Conservation (phyloP, 1,284 basidiomycete genomes). For the Ceratobasidium sp. region DNA sequence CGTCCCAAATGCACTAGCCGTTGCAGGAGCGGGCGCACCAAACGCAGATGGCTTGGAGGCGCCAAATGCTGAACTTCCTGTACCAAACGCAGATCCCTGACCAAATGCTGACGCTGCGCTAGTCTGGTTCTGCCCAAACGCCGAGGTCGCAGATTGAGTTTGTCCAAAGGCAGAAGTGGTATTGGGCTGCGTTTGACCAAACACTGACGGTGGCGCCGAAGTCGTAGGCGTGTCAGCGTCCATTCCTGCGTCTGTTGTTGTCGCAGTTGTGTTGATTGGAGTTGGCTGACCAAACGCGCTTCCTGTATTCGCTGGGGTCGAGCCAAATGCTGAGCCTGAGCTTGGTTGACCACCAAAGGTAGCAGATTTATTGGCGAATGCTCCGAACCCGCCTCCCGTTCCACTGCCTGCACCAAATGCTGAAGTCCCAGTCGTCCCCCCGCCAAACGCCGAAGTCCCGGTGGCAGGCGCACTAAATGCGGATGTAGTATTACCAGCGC, state of each 20-base stretch:
- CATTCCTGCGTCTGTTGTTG: constrained; percentile 34
- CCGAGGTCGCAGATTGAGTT: constrained; percentile 41
- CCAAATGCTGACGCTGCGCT: constrained; percentile 47
- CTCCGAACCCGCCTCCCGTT: constrained; percentile 55
- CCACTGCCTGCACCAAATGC: constrained; percentile 42
- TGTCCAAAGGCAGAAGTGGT: constrained; percentile 51
- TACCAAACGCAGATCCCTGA: constrained; percentile 47
- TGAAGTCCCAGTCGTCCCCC: not conserved
- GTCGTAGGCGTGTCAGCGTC: constrained; percentile 35
- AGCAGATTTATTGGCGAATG: constrained; percentile 42
- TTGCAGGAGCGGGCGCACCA: constrained; percentile 46
- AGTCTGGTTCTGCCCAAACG: constrained; percentile 48
- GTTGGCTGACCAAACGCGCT: constrained; percentile 31
- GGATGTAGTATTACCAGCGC: not conserved
- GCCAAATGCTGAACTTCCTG: constrained; percentile 41
- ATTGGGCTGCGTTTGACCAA: constrained; percentile 45
- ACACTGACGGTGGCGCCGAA: constrained; percentile 24
- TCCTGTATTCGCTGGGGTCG: constrained; percentile 33
- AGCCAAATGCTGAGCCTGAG: constrained; percentile 46
- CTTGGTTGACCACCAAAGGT: constrained; percentile 41
- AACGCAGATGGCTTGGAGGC: constrained; percentile 46
- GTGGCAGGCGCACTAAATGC: constrained; percentile 22
- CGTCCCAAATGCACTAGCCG: constrained; percentile 50
- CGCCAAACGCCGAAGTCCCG: constrained; percentile 22
- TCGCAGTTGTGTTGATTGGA: constrained; percentile 17